Conservation (phyloP, 345 rosid genomes). For the Salix arbutifolia region DNA sequence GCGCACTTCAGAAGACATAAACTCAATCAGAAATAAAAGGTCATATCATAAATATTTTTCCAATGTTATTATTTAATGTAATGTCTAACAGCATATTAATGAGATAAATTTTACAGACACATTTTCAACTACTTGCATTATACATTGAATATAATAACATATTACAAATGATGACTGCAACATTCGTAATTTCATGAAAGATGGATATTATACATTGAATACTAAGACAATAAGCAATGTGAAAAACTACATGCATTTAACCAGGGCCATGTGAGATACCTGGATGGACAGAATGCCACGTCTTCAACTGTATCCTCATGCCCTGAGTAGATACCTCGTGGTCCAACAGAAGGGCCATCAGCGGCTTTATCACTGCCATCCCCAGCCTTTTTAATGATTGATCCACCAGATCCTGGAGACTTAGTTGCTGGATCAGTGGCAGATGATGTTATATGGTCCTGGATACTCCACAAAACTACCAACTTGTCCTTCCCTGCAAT, state of each 20-base stretch:
- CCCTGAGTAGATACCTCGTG: slow-evolving; percentile 89
- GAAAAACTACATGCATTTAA: not conserved
- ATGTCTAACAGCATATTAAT: not conserved
- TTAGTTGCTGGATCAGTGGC: slow-evolving; percentile 63
- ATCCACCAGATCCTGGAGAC: slow-evolving; percentile 67
- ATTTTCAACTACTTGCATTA: not conserved
- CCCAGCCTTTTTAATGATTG: slow-evolving; percentile 62
- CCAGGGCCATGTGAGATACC: slow-evolving; percentile 43
- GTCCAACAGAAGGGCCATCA: slow-evolving; percentile 73
- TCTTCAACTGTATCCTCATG: slow-evolving; percentile 99
- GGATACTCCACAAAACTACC: slow-evolving; percentile 96
- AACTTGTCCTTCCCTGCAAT: slow-evolving; percentile 90
- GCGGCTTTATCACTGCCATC: slow-evolving; percentile 64
- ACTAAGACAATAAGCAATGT: not conserved
- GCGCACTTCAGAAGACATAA: slow-evolving; percentile 55
- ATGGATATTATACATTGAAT: not conserved
- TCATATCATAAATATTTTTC: not conserved
- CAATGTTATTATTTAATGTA: not conserved
- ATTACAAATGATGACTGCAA: not conserved
- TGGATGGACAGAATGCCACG: slow-evolving; percentile 89
- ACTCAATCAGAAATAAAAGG: slow-evolving; percentile 22
- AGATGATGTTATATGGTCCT: slow-evolving; percentile 80
- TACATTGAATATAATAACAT: not conserved
- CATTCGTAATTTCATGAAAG: not conserved
- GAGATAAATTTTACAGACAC: not conserved